Conservation (phyloP, 179 eudicot genomes). For the Beta lomatogona region DNA sequence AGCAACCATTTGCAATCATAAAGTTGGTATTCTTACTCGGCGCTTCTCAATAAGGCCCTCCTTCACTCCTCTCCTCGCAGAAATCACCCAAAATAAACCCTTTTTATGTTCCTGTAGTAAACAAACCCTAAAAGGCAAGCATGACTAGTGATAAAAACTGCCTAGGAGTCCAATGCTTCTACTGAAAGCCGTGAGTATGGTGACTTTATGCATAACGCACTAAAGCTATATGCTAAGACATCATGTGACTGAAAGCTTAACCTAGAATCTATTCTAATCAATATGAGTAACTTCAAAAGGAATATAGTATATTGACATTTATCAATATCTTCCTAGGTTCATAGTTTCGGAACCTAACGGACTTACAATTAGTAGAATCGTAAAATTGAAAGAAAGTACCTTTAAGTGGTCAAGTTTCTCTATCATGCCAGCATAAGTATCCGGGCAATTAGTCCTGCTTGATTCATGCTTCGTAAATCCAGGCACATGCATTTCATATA, state of each 20-base stretch:
- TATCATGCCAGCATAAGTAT: too few species aligned
- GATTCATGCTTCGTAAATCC: too few species aligned
- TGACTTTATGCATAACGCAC: not conserved
- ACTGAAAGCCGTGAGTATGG: not conserved
- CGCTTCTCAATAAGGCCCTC: constrained; percentile 84
- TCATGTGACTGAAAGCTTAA: not conserved
- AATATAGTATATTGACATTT: not conserved
- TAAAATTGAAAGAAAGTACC: too few species aligned
- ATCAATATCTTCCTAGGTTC: not conserved
- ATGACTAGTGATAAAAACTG: not conserved
- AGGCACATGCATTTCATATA: too few species aligned
- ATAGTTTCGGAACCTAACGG: not conserved
- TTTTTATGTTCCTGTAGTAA: too few species aligned
- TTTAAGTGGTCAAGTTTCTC: too few species aligned
- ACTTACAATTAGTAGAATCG: not conserved
- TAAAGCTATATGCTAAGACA: not conserved
- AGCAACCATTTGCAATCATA: not conserved
- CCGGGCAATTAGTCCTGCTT: too few species aligned
- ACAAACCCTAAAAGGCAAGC: not conserved
- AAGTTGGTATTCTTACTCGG: constrained; percentile 52
- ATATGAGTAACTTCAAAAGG: not conserved
- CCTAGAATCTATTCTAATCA: not conserved
- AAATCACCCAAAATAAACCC: not conserved
- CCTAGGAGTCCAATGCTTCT: too few species aligned
- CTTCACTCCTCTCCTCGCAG: not conserved